Evolutionary conservation across 805 yeast genomes (phyloP).

Genomic region (Jamesozyma jinghongensis): DNA sequence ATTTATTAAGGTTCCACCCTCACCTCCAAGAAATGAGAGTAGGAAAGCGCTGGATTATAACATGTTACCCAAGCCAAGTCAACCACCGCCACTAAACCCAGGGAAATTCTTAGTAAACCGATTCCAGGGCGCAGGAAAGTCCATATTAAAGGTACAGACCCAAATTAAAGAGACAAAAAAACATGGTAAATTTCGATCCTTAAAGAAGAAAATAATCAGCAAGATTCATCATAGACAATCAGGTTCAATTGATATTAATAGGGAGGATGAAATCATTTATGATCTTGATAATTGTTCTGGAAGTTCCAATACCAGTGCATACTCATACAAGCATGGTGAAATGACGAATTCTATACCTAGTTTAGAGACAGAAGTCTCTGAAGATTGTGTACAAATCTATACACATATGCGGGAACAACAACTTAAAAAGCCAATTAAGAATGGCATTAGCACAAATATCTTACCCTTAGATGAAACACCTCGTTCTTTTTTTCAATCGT

Average conservation of each 20-base stretch:
- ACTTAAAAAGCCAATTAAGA: neutral
- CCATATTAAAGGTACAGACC: neutral
- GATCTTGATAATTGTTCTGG: neutral
- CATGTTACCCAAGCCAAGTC: neutral
- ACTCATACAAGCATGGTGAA: neutral
- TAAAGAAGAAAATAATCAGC: neutral
- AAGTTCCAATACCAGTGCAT: neutral
- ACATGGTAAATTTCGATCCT: neutral
- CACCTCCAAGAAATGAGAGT: neutral
- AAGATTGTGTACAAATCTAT: neutral
- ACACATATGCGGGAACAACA: neutral
- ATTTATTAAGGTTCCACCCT: neutral
- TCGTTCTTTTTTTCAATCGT: slow-evolving; percentile 4
- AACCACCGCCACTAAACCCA: neutral
- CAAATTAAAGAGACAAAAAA: neutral
- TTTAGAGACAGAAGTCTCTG: neutral
- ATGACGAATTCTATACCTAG: neutral
- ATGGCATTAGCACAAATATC: neutral
- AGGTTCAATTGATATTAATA: neutral
- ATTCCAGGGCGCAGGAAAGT: no score
- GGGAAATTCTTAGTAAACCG: neutral
- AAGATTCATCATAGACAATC: neutral
- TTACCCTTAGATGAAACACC: slow-evolving; percentile 8
- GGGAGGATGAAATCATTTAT: neutral
- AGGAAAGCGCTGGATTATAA: neutral